A percentile compares a stretch with the other conserved stretches of the same genome.
These are phyloP conservation scores for Blastobotrys persicus DNA, from an alignment of 1,139 yeast genomes.

Conservation along the genomic window DNA sequence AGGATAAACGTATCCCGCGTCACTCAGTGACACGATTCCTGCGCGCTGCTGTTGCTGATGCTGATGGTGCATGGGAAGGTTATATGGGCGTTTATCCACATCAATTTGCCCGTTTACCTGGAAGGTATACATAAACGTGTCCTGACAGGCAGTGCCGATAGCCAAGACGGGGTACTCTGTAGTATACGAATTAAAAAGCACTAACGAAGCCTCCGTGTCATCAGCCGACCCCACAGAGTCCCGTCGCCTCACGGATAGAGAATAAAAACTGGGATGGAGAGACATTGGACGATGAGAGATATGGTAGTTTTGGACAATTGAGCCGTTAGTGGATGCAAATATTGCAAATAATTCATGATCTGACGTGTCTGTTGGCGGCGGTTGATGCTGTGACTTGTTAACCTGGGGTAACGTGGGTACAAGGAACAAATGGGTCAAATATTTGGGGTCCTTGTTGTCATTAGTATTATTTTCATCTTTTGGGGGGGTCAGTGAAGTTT, in stretches of 20 bases:
- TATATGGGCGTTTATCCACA: constrained; percentile 15
- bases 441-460: constrained; percentile 10
- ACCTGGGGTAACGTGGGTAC: constrained; percentile 28
- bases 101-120: constrained; percentile 26
- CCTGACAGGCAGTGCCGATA: constrained; percentile 25
- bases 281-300: constrained; percentile 35
- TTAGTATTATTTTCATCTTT: background rate
- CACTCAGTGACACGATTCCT: constrained; percentile 46
- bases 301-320: constrained; percentile 28
- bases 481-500: constrained; percentile 18
- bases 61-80: constrained; percentile 16
- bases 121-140: constrained; percentile 26
- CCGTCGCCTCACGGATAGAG: constrained; percentile 24
- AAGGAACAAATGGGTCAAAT: constrained; percentile 32
- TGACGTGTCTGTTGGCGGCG: constrained; percentile 33
- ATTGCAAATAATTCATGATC: constrained; percentile 43
- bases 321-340: constrained; percentile 25
- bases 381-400: constrained; percentile 10
- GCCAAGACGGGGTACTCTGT: constrained; percentile 20
- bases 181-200: constrained; percentile 11
- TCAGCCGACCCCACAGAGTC: constrained; percentile 14
- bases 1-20: constrained; percentile 57
- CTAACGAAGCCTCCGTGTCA: constrained; percentile 15
- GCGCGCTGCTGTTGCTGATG: constrained; percentile 7
- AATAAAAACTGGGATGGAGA: constrained; percentile 31